Conservation (phyloP, 2,329 filamentous ascomycete species). For the Penicillium janthinellum region DNA sequence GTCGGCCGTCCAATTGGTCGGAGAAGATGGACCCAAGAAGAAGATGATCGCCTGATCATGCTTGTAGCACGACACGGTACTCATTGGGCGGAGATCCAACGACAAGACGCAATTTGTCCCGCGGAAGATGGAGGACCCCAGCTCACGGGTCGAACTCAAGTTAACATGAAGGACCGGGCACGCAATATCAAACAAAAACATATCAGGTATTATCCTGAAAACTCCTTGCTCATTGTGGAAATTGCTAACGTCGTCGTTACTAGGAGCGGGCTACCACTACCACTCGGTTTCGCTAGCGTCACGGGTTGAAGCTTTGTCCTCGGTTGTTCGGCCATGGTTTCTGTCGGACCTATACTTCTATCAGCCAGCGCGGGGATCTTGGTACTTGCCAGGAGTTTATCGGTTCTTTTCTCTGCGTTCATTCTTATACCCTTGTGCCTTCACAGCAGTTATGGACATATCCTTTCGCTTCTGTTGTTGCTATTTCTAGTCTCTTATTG, state of each 20-base stretch:
- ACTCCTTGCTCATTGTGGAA: background rate
- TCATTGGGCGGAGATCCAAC: conserved; percentile 52
- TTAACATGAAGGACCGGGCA: conserved; percentile 58
- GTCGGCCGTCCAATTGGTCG: background rate
- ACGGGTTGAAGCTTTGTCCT: background rate
- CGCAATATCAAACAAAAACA: conserved; percentile 55
- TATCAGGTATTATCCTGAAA: conserved; percentile 28
- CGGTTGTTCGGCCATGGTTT: background rate
- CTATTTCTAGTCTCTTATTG: background rate
- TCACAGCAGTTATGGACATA: background rate
- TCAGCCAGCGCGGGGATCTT: background rate
- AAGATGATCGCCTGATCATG: conserved; percentile 49
- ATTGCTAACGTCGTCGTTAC: background rate
- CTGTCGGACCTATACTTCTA: background rate
- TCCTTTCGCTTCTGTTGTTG: background rate
- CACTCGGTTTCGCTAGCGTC: background rate
- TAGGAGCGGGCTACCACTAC: background rate
- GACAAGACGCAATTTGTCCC: conserved; percentile 34
- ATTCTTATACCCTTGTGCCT: background rate
- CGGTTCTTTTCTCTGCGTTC: background rate
- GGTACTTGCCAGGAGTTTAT: background rate
- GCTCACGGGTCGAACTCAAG: conserved; percentile 49
- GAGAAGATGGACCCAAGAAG: conserved; percentile 40
- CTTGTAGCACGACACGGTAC: conserved; percentile 52
- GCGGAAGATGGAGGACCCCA: conserved; percentile 31